Base-by-base conservation (phyloP, 1,139 yeast genomes). In the Geotrichum siamense region DNA sequence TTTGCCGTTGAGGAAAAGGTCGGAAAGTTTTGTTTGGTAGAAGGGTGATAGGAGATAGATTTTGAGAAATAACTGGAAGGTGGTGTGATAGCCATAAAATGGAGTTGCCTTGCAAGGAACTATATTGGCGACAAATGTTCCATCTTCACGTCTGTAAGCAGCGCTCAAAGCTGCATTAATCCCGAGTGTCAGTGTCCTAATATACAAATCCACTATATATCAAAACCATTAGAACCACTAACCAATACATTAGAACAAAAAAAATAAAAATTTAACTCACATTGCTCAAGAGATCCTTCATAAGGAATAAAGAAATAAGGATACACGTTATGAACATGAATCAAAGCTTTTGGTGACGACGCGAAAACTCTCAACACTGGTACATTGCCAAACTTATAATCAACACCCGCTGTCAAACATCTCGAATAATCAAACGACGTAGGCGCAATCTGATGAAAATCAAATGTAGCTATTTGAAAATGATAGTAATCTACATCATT, bases 311-410 rank as follows among this genome's bases (percentile, higher is more conserved):
- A 87, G 5, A 91, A 55, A 57, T 91, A 91, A 0, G 97, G 98
- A 52, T 71, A 84, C 20, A 76, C 76, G 43, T 93, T 91, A 64
- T 89, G 97, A 9, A 93, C 68, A 59, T 91, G 96, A 1, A 83
- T 70, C 13, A 77, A 58, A 17, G 74, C 68, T 21, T 74, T 65
- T 0, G 69, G 69, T 0, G 78, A 53, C 12, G 76, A 71, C 0
- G 96, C 96, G 61, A 79, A 91, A 0, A 91, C 64, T 40, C 98
- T 66, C 1, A 87, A 65, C 0, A 86, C 68, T 0, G 97, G 97
- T 0, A 82, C 89, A 37, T 72, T 76, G 2, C 12, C 39, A 43
- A 45, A 48, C 48, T 26, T 48, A 36, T 48, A 52, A 34, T 39
- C 38, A 46, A 27, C 57, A 45, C 38, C 65, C 38, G 53, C 64